These are phyloP conservation scores for Xylaria sp. DNA, from an alignment of 2,329 filamentous ascomycete genomes.

Conservation along the genomic window DNA sequence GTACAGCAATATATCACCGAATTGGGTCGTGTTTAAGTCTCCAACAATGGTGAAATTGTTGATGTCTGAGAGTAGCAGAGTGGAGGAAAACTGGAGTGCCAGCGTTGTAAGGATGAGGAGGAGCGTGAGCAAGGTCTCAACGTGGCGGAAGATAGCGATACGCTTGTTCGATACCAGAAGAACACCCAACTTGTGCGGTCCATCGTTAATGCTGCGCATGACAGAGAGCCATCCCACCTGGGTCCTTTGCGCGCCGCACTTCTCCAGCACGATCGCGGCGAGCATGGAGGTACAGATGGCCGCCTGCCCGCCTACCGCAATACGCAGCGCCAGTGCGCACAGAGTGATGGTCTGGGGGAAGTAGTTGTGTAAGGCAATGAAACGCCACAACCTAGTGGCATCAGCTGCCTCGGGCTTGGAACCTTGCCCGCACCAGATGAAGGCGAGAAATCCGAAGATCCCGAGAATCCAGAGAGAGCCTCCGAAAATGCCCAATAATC, in stretches of 20 bases:
- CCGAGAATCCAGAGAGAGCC: slow-evolving; percentile 25
- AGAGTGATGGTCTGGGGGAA: slow-evolving; percentile 32
- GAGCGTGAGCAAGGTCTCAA: slow-evolving; percentile 19
- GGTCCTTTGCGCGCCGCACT: slow-evolving; percentile 12
- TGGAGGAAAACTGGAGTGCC: slow-evolving; percentile 35
- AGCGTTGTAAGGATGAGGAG: slow-evolving; percentile 13
- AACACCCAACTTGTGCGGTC: neutral
- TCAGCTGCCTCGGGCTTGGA: slow-evolving; percentile 21
- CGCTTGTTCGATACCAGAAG: slow-evolving; percentile 4
- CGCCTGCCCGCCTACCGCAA: slow-evolving; percentile 19
- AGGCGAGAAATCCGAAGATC: slow-evolving; percentile 26
- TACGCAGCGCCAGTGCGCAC: slow-evolving; percentile 12
- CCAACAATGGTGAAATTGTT: slow-evolving; percentile 20
- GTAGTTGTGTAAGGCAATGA: slow-evolving; percentile 27
- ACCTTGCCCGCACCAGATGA: slow-evolving; percentile 37
- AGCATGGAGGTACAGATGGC: slow-evolving; percentile 33
- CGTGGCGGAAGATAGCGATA: neutral
- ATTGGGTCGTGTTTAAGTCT: neutral
- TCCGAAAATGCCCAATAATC: slow-evolving; percentile 22
- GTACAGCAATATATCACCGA: neutral
- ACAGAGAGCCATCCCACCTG: slow-evolving; percentile 29
- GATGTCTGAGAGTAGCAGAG: slow-evolving; percentile 34
- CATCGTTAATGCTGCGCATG: slow-evolving; percentile 32
- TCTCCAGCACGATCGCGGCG: slow-evolving; percentile 31
- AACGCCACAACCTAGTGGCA: slow-evolving; percentile 30